phyloP scores from a whole-genome alignment of 2,329 filamentous ascomycete genomes.

The Graphilbum fragrans region DNA sequence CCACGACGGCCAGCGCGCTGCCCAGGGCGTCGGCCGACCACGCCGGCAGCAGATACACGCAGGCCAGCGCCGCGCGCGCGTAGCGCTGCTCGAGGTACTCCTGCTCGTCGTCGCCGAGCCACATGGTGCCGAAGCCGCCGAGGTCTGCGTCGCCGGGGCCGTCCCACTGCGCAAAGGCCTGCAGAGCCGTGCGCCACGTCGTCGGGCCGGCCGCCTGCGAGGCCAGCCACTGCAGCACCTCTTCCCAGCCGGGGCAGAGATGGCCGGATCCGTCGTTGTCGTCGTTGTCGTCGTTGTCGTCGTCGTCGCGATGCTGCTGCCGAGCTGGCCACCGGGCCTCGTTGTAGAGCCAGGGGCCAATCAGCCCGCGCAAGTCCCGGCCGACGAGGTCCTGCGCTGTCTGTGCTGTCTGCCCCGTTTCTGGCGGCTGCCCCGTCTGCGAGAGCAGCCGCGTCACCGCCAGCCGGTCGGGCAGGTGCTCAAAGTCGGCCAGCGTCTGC shows the following conservation, averaged over 20 bases:
- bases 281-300: constrained; percentile 7
- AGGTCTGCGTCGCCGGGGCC: constrained; percentile 60
- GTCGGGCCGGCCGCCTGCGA: constrained; percentile 37
- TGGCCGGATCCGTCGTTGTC: constrained; percentile 10
- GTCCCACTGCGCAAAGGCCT: constrained; percentile 58
- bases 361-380: constrained; percentile 53
- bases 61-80: constrained; percentile 54
- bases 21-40: constrained; percentile 44
- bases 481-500: constrained; percentile 51
- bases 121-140: constrained; percentile 42
- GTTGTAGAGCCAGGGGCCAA: constrained; percentile 65
- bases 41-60: constrained; percentile 54
- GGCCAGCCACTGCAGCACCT: constrained; percentile 55
- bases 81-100: constrained; percentile 51
- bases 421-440: constrained; percentile 28
- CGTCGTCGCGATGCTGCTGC: constrained; percentile 2
- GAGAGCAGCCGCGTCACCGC: constrained; percentile 52
- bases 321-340: constrained; percentile 38
- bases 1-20: constrained; percentile 47
- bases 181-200: constrained; percentile 50
- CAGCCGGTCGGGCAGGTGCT: constrained; percentile 42
- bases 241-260: constrained; percentile 53
- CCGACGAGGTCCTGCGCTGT: constrained; percentile 30
- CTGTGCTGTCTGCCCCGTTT: neutral
- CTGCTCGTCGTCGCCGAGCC: constrained; percentile 48